Base-by-base conservation (phyloP, 192 early-diverging fungal genomes). In the Linderina pennispora region DNA sequence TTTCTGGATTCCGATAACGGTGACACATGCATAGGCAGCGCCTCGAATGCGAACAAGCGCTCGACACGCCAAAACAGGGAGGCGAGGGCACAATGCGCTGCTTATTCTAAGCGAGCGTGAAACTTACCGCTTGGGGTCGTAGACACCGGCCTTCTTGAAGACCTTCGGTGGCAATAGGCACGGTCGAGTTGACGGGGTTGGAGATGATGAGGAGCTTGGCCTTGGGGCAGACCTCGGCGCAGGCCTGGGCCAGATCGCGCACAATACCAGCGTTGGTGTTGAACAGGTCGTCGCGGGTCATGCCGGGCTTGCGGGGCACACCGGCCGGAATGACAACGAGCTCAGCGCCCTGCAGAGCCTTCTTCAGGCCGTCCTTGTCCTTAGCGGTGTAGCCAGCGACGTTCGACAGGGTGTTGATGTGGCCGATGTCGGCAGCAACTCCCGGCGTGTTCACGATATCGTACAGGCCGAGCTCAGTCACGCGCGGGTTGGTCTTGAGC, bases 271-370 rank as follows among this genome's bases (percentile, higher is more conserved):
- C 92, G 68, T 94, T 94, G 75, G 82, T 91, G 81, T 96, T 98
- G 86, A 98, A 98, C 50, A 98, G 76, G 50, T 98, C 95, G 62
- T 98, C 93, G 64, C 95, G 88, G 53, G 93, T 91, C 95, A 98
- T 98, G 42, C 93, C 95, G 45, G 93, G 95, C 86, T 98, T 98
- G 63, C 95, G 85, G 45, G 95, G 95, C 14, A 98, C 88, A 64
- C 95, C 92, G 45, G 93, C 95, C 17, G 96, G 96, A 58, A 99
- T 97, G 39, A 99, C 88, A 45, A 99, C 87, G 34, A 90, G 63
- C 43, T 83, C 75, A n/a, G 87, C 75, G 35, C 74, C 86, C 49
- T 67, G 62, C 39, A 95, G 62, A 8, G 92, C 84, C 34, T 67
- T 76, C 56, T 83, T 79, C 73, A 95, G 81, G 43, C 84, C 76